A percentile compares a stretch with the other conserved stretches of the same genome.
These are phyloP conservation scores for Triticum aestivum DNA, from an alignment of 176 grass and related monocot species.

Conservation along the genomic window IWGSC_CS_RefSeq_v2.1 NC_057799.1:140601288-140601787, in stretches of 20 bases:
- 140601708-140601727: neutral
- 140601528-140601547: neutral
- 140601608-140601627: neutral
- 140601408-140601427: neutral
- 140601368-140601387: conserved; percentile 1
- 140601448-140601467: neutral
- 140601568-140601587: neutral
- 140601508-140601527: conserved; percentile 21
- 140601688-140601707: neutral
- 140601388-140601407: neutral
- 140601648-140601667: neutral
- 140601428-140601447: neutral
- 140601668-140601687: neutral
- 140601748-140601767: conserved; percentile 10
- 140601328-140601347: neutral
- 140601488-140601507: neutral
- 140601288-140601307: conserved; percentile 2
- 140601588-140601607: neutral
- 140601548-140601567: neutral
- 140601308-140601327: conserved; percentile 19
- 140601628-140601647: conserved; percentile 24
- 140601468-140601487: neutral
- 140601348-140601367: neutral
- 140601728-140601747: neutral
- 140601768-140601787: neutral